A percentile compares a stretch with the other conserved stretches of the same genome.
phyloP scores from a whole-genome alignment of 768 basidiomycete genomes.

The Leccinellum albellum region DNA sequence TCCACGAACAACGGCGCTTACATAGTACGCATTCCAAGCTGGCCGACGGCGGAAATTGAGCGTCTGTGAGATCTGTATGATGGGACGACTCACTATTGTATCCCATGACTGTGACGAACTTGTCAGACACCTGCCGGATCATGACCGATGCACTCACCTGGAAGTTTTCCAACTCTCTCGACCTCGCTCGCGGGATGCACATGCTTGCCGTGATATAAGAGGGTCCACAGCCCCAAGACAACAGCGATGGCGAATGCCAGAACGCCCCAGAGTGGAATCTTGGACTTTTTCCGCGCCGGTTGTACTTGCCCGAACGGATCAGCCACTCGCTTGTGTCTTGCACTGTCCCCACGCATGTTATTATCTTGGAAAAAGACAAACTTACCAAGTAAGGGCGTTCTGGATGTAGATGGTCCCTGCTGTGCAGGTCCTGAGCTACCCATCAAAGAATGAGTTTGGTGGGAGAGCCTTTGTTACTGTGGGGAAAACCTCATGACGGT shows the following conservation, averaged over 20 bases:
- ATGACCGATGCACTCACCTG: constrained; percentile 4
- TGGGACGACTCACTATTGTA: constrained; percentile 51
- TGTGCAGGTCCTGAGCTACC: background rate
- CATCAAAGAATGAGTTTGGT: constrained; percentile 9
- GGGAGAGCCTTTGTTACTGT: background rate
- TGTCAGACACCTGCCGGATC: background rate
- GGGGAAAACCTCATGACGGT: constrained; percentile 1
- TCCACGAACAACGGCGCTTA: constrained; percentile 23
- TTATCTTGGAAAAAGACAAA: background rate
- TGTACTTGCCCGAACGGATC: background rate
- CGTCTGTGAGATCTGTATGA: constrained; percentile 1
- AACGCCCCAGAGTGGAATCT: constrained; percentile 2
- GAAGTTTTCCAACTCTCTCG: constrained; percentile 28
- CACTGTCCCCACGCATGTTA: too few species aligned
- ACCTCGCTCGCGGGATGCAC: background rate
- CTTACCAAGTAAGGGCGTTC: constrained; percentile 22
- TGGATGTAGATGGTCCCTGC: constrained; percentile 1
- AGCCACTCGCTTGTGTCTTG: too few species aligned
- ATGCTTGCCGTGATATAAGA: constrained; percentile 12
- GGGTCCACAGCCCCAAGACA: constrained; percentile 14
- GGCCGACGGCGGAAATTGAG: background rate
- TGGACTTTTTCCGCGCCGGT: constrained; percentile 1
- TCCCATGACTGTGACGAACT: constrained; percentile 44
- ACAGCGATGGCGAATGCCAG: constrained; percentile 19
- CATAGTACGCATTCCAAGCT: constrained; percentile 73